Base-by-base conservation (phyloP, 2,329 filamentous ascomycete species). In the Drechslerella dactyloides region DNA sequence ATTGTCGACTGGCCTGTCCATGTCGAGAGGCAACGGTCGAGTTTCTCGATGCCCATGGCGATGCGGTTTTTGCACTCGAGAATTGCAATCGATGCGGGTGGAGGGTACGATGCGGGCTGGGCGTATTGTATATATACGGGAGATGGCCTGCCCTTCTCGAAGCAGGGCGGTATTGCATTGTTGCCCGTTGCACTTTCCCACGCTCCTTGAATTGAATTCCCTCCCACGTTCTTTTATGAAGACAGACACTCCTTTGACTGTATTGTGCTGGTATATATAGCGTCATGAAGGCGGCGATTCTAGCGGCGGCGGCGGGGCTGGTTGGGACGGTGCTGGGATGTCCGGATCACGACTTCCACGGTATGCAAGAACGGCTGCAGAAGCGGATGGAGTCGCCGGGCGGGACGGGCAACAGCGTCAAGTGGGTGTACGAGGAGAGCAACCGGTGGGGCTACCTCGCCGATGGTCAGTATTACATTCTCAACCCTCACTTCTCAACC, bases 381-480 rank as follows among this genome's bases (percentile, higher is more conserved):
- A 68, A 53, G 72, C 73, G 54, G 52, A 74, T 52, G 46, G 69
- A 21, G 35, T 46, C 13, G 27, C 27, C 27, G 27, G 27, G 27
- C 27, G 27, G 27, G 27, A 33, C 27, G 54, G 57, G 10, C 37
- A 57, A 42, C 21, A 53, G 23, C 61, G 73, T 62, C 8, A 74
- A 77, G 23, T 80, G 77, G 78, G 73, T 75, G 6, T 81, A 80
- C 60, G 78, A 79, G 54, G 77, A 77, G 13, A 79, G 79, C 11
- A 81, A 78, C 74, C 79, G 82, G 60, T 82, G 81, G 81, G 80
- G 79, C 11, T 77, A 76, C 57, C 70, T 80, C 24, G 78, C 74
- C 27, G 73, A 77, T 15, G 75, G 78, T 78, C 76, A 40, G 72
- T 56, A n/a, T n/a, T n/a, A n/a, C n/a, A n/a, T n/a, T n/a, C n/a